These are phyloP conservation scores for Trebouxia sp. DNA, from an alignment of 139 green algal genomes.

Conservation along the genomic window DNA sequence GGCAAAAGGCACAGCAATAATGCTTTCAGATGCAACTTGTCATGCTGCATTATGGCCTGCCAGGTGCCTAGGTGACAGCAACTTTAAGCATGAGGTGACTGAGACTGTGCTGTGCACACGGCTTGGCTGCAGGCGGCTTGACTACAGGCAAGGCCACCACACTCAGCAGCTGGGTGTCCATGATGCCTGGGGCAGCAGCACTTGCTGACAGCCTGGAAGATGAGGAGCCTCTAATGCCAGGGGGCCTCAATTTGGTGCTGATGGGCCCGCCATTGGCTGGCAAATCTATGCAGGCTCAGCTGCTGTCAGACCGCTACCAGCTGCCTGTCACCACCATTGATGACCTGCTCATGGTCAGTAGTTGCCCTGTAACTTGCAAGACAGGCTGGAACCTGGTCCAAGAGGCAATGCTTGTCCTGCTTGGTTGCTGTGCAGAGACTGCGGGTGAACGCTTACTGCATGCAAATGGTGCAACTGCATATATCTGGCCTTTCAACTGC, in stretches of 20 bases:
- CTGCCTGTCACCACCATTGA: conserved; percentile 49
- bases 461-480: too few relatives aligned
- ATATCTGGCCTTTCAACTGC: too few relatives aligned
- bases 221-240: conserved; percentile 40
- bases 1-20: too few relatives aligned
- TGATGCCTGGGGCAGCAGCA: conserved; percentile 5
- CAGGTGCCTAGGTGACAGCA: too few relatives aligned
- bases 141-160: background rate
- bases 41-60: too few relatives aligned
- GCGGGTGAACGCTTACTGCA: too few relatives aligned
- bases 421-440: too few relatives aligned
- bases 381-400: too few relatives aligned
- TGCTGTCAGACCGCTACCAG: conserved; percentile 57
- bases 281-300: conserved; percentile 47
- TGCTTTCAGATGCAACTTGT: too few relatives aligned
- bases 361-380: background rate
- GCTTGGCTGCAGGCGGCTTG: background rate
- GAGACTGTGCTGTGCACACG: too few relatives aligned
- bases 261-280: conserved; percentile 39
- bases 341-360: conserved; percentile 48
- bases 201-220: conserved; percentile 36
- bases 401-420: too few relatives aligned
- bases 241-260: conserved; percentile 44
- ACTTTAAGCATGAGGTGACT: too few relatives aligned
- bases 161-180: conserved; percentile 25